phyloP scores from a whole-genome alignment of 2,329 filamentous ascomycete genomes.

The Malbranchea zuffiana region DNA sequence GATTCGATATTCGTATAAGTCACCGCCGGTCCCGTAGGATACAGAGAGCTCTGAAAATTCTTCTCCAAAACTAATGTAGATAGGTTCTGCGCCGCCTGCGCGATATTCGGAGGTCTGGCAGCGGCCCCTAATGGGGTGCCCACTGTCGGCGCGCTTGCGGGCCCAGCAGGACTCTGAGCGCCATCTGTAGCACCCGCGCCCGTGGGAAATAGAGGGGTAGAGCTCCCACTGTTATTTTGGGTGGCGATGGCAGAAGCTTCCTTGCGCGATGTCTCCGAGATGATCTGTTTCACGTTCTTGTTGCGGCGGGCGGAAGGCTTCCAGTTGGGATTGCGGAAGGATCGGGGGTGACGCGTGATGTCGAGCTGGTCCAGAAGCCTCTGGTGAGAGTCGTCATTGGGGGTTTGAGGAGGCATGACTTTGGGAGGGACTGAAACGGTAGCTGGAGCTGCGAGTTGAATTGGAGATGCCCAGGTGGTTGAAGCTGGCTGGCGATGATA shows the following conservation, averaged over 20 bases:
- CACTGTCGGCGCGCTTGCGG: slow-evolving; percentile 14
- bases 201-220: slow-evolving; percentile 48
- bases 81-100: slow-evolving; percentile 77
- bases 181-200: slow-evolving; percentile 28
- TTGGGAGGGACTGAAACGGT: slow-evolving; percentile 14
- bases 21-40: slow-evolving; percentile 52
- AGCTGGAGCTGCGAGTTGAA: too few species aligned
- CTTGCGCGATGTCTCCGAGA: slow-evolving; percentile 76
- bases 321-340: slow-evolving; percentile 84
- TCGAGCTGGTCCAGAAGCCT: slow-evolving; percentile 83
- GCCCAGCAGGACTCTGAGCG: slow-evolving; percentile 26
- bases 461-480: too few species aligned
- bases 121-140: slow-evolving; percentile 42
- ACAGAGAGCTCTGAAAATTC: slow-evolving; percentile 44
- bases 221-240: slow-evolving; percentile 68
- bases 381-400: slow-evolving; percentile 72
- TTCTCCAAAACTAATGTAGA: slow-evolving; percentile 84
- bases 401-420: slow-evolving; percentile 52
- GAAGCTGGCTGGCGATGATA: too few species aligned
- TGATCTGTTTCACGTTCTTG: slow-evolving; percentile 96
- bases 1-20: slow-evolving; percentile 97
- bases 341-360: slow-evolving; percentile 73
- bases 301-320: slow-evolving; percentile 89
- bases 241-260: slow-evolving; percentile 84
- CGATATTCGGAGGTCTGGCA: slow-evolving; percentile 57